Evolutionary conservation across 2,329 filamentous ascomycete genomes (phyloP), one percentile per base, ranked within the genome.

Genomic region (Pseudocercospora fijiensis): DNA sequence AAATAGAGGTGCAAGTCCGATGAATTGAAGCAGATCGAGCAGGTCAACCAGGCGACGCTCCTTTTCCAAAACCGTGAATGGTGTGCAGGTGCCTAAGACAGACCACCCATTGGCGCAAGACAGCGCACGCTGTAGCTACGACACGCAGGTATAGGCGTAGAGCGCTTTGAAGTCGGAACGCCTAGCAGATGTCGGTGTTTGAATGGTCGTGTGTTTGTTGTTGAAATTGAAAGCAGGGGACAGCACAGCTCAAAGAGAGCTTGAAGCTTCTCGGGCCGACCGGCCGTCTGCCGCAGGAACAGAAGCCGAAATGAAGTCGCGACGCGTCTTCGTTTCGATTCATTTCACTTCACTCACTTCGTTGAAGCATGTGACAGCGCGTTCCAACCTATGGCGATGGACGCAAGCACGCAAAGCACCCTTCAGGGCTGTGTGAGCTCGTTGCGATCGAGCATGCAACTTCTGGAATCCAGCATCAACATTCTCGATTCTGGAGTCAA

Each of bases 401-500:
- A 76, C 53, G 56, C 47, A 30, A 65, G 61, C 63, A 67, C 72
- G 2, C 67, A 70, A 11, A 76, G 72, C 49, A n/a, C 28, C 53
- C 79, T 89, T 2, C 79, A 83, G 61, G 82, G 84, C 41, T 88
- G 86, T 45, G 86, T 89, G 8, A 78, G 80, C 2, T 88, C 86
- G 2, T 77, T 89, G 16, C 83, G 82, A 60, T 85, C 83, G 27
- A 87, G 85, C 59, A 84, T 88, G 71, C 82, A 85, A 62, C 77
- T 87, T 13, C 82, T 89, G 41, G 84, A 87, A 62, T 87, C 85
- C 18, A 86, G 84, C 58, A 88, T 88, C 74, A 81, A 80, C 64
- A 87, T 86, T 57, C 81, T 89, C 58, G 86, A 88, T 68, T 78
- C 82, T 30, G 86, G 85, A 60, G 84, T 88, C 52, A 84, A 81